These are phyloP conservation scores for Kwoniella sp. DNA, from an alignment of 768 basidiomycete species.

Conservation along the genomic window DNA sequence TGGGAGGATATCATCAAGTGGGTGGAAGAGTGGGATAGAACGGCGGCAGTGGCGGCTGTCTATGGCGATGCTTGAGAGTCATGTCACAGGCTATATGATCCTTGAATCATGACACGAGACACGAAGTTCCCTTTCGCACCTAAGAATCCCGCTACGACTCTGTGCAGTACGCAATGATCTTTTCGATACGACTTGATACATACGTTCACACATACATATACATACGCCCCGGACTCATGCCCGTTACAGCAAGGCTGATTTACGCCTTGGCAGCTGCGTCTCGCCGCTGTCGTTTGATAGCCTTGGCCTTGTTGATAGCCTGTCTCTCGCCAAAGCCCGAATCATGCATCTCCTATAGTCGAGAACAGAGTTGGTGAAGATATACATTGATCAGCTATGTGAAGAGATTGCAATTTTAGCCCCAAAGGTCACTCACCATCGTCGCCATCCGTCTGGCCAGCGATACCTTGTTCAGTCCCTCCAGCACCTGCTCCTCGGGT, in stretches of 20 bases:
- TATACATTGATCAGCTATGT: background rate
- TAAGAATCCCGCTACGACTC: too few species aligned
- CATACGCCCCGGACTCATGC: too few species aligned
- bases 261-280: constrained; percentile 33
- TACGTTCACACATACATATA: too few species aligned
- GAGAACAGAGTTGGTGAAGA: background rate
- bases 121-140: too few species aligned
- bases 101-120: too few species aligned
- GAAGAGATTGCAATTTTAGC: background rate
- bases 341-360: constrained; percentile 69
- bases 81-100: too few species aligned
- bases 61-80: constrained; percentile 8
- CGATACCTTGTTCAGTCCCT: constrained; percentile 82
- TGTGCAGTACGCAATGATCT: too few species aligned
- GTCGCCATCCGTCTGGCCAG: constrained; percentile 89
- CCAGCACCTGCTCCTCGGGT: constrained; percentile 78
- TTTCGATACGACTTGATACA: too few species aligned
- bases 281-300: constrained; percentile 61
- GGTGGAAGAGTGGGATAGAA: constrained; percentile 41
- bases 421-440: constrained; percentile 66
- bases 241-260: too few species aligned
- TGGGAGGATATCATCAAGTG: constrained; percentile 47
- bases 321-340: constrained; percentile 87
- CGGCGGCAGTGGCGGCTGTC: background rate
- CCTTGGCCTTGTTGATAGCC: constrained; percentile 67